Base-by-base conservation (phyloP, 345 rosid species). In the Acer campestre region DNA sequence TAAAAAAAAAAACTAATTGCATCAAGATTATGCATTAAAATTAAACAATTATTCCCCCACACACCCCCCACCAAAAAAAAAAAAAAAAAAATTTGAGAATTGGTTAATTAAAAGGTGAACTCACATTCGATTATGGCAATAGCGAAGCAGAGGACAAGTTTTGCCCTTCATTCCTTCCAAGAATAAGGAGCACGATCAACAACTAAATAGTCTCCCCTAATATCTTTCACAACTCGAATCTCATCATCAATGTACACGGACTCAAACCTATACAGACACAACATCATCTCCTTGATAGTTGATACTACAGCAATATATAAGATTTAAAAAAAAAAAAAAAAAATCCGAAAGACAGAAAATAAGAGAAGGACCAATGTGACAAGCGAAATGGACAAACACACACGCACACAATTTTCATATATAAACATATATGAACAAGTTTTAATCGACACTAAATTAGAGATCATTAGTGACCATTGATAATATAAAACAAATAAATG, bases 151-250 rank as follows among this genome's bases (percentile, higher is more conserved):
- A 46, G 61, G 59, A 58, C 25, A 71, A 29, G 23, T 35, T 61
- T 48, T 58, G 11, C 31, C 44, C 13, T 70, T 88, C 89, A 88
- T 74, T 85, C 90, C 67, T 71, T 85, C 93, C 93, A 90, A 35
- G 63, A 35, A 82, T 84, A 90, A 27, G 94, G 87, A 67, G 92
- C 93, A 25, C 86, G 90, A 18, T 89, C 92, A 67, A 91, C 93
- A 73, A 92, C 75, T 74, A 92, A 81, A 85, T 90, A 90, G 75
- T 92, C 94, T 82, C 87, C 92, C 79, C 93, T 89, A 67, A 90
- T 88, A 84, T 92, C 97, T 75, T 90, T 92, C 80, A 83, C 97
- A 62, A 90, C 94, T 83, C 97, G 87, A 64, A 92, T 86, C 44
- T 92, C 94, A 70, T 84, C 85, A 73, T 90, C 94, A 73, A 92